Evolutionary conservation across 345 rosid species (phyloP).

Genomic region (Salix caprea): DNA sequence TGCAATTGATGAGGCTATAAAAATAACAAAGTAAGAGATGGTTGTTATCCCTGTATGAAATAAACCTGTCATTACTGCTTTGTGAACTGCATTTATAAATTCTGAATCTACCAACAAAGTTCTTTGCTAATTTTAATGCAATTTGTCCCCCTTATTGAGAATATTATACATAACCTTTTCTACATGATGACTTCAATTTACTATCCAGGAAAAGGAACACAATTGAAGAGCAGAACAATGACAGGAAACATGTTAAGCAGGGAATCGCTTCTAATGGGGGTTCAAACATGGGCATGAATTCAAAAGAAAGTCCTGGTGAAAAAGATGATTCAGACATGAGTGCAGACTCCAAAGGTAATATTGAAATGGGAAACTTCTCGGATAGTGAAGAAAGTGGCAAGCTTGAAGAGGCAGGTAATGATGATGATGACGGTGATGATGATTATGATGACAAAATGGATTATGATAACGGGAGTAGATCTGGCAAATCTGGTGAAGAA

Average conservation of each 20-base stretch:
- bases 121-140: no score
- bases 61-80: not conserved
- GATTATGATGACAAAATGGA: constrained; percentile 13
- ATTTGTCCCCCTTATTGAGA: not conserved
- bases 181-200: constrained; percentile 3
- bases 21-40: constrained; percentile 49
- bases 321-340: constrained; percentile 15
- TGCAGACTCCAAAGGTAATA: constrained; percentile 23
- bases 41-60: not conserved
- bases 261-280: constrained; percentile 13
- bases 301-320: constrained; percentile 17
- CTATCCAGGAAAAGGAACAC: constrained; percentile 38
- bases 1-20: constrained; percentile 65
- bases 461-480: constrained; percentile 15
- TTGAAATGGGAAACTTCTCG: not conserved
- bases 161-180: not conserved
- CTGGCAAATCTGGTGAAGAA: constrained; percentile 19
- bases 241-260: constrained; percentile 16
- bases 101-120: not conserved
- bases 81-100: not conserved
- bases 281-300: constrained; percentile 12
- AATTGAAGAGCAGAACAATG: constrained; percentile 24
- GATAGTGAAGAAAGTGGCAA: constrained; percentile 25
- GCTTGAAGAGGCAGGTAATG: constrained; percentile 20
- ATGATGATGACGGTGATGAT: constrained; percentile 8